These are phyloP conservation scores for Alternaria longipes DNA, from an alignment of 2,329 filamentous ascomycete genomes.

Conservation along the genomic window DNA sequence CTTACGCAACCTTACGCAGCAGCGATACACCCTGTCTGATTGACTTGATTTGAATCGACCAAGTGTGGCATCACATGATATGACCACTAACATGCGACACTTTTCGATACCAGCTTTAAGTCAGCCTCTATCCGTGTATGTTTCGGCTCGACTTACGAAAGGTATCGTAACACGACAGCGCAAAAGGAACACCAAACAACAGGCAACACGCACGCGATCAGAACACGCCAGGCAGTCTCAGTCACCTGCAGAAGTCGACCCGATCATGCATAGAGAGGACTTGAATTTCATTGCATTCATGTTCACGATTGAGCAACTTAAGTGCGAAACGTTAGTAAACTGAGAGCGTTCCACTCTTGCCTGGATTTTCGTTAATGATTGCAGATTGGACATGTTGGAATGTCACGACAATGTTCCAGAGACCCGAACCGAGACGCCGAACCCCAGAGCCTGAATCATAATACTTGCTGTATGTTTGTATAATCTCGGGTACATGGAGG, in stretches of 20 bases:
- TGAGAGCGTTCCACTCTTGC: neutral
- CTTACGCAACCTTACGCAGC: neutral
- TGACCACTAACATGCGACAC: neutral
- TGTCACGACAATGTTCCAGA: neutral
- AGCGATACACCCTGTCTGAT: neutral
- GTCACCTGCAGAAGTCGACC: neutral
- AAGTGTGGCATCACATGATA: neutral
- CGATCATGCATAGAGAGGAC: neutral
- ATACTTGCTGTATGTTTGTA: neutral
- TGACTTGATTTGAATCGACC: neutral
- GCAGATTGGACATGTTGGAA: neutral
- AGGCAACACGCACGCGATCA: neutral
- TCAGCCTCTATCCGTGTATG: neutral
- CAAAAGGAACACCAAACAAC: neutral
- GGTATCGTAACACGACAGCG: neutral
- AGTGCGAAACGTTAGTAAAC: neutral
- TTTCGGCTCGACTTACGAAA: neutral
- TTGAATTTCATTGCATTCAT: neutral
- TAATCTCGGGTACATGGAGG: neutral
- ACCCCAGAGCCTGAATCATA: neutral
- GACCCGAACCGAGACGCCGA: neutral
- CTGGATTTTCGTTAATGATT: neutral
- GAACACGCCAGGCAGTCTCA: neutral
- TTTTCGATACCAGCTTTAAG: neutral
- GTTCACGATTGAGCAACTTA: neutral